Evolutionary conservation across 495 filamentous ascomycete species (phyloP), one percentile per base, ranked within the genome.

Genomic region (Trichoderma gamsii): DNA sequence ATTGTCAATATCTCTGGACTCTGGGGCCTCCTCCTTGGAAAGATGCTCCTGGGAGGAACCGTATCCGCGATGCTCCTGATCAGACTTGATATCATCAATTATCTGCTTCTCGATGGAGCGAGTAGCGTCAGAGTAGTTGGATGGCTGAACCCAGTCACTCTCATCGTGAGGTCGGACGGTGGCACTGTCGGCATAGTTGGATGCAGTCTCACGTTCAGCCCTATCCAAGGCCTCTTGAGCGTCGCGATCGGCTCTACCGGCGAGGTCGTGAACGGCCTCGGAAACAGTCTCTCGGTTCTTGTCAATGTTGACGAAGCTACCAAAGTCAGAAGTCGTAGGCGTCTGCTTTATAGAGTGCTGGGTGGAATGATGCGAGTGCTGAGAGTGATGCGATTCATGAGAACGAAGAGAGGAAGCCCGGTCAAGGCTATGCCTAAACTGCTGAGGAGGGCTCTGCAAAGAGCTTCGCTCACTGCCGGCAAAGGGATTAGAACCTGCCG

Each of bases 211-310:
- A 4, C 79, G 72, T 70, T 83, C 80, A n/a, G 79, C 85, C 67
- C 87, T 83, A 18, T 82, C 80, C 68, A 91, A 76, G 66, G 86
- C 87, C 67, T 88, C 85, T 67, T 88, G 86, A 11, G 89, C 87
- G 72, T 93, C 86, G 66, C 86, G 83, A 66, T 90, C 85, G 63
- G 89, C 88, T 73, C 88, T 80, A 68, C 84, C 82, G 9, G 87
- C 90, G 65, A 92, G 81, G 32, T 88, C 88, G 44, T 79, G 85
- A 38, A 93, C 81, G 16, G 91, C 90, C 12, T 90, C 85, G 41
- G 88, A 81, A 6, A 96, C 90, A 41, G 86, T 90, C 74, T 90
- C 87, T 38, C 81, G 85, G 65, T 83, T 78, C 43, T 79, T 80
- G 0, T 81, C 63, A 41, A 52, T 67, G 56, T 27, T 61, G 59